A percentile compares a stretch with the other conserved stretches of the same genome.
Evolutionary conservation across 345 rosid species (phyloP).

Genomic region (Populus alba): DNA sequence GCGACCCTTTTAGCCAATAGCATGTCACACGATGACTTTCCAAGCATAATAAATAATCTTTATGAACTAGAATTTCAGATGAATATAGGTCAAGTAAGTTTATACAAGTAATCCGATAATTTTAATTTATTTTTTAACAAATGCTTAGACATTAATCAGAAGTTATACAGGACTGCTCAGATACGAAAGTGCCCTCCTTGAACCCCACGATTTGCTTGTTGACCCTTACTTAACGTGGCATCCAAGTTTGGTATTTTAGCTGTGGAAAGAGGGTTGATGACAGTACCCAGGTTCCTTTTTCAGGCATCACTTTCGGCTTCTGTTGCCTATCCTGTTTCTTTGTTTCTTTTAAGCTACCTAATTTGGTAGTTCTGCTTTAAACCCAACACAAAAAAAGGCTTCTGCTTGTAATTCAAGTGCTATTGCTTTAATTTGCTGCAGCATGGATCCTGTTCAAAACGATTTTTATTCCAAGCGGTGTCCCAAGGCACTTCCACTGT

Average conservation of each 20-base stretch:
- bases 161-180: no score
- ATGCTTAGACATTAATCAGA: no score
- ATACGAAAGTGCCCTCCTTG: not conserved
- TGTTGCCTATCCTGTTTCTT: not conserved
- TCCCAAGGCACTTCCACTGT: not conserved
- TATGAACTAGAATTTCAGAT: no score
- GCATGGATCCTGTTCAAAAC: no score
- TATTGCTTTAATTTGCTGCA: no score
- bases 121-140: no score
- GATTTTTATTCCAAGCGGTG: not conserved
- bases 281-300: not conserved
- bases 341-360: not conserved
- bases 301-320: constrained; percentile 6
- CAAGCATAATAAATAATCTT: no score
- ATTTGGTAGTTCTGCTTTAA: not conserved
- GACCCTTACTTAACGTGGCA: constrained; percentile 9
- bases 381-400: not conserved
- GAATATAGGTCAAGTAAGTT: no score
- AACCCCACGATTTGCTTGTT: not conserved
- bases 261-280: not conserved
- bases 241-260: not conserved
- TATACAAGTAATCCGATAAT: no score
- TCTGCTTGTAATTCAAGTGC: not conserved
- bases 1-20: no score
- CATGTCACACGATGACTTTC: no score